Evolutionary conservation across 139 green algal genomes (phyloP).

Genomic region (Raphidocelis subcapitata): DNA sequence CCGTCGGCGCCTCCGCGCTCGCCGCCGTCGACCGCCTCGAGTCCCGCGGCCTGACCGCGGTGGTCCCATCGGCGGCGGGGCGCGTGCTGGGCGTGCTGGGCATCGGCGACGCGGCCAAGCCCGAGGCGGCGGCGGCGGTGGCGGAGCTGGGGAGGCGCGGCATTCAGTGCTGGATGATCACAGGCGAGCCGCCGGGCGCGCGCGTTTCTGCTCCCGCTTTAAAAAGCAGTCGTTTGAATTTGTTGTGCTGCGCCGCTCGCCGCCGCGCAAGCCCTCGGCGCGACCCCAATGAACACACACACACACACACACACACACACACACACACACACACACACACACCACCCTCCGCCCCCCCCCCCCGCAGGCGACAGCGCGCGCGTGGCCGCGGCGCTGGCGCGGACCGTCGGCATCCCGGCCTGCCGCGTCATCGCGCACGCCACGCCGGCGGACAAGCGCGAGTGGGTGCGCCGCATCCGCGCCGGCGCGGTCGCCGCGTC

Average conservation of each 20-base stretch:
- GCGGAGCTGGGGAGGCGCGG: slow-evolving; percentile 26
- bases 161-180: slow-evolving; percentile 69
- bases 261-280: too few relatives aligned
- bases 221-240: too few relatives aligned
- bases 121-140: slow-evolving; percentile 61
- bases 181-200: slow-evolving; percentile 59
- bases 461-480: slow-evolving; percentile 19
- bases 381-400: slow-evolving; percentile 36
- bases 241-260: too few relatives aligned
- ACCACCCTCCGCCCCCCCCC: too few relatives aligned
- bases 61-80: slow-evolving; percentile 57
- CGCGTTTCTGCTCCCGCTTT: too few relatives aligned
- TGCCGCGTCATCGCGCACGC: slow-evolving; percentile 58
- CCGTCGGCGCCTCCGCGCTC: slow-evolving; percentile 20
- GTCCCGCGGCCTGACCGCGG: slow-evolving; percentile 44
- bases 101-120: slow-evolving; percentile 85
- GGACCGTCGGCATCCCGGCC: slow-evolving; percentile 62
- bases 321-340: not conserved
- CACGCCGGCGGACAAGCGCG: slow-evolving; percentile 63
- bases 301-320: not conserved
- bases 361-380: slow-evolving; percentile 15
- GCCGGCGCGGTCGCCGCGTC: not conserved
- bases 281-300: not conserved
- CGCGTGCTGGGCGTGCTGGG: slow-evolving; percentile 55
- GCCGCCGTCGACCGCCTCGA: slow-evolving; percentile 48